phyloP scores from a whole-genome alignment of 768 basidiomycete species.

The Russula lepida region DNA sequence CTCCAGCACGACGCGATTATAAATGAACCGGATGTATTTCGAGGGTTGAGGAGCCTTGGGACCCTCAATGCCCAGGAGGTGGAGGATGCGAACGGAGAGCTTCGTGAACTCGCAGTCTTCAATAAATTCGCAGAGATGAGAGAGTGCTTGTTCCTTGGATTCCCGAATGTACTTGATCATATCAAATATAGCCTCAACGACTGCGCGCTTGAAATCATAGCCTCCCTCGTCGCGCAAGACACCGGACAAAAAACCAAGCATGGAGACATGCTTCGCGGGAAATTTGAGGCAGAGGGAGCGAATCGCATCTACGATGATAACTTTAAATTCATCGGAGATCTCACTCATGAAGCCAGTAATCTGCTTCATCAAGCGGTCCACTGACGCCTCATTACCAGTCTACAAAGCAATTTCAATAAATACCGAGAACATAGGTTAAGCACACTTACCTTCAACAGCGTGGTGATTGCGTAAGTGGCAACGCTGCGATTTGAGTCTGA shows the following conservation, averaged over 20 bases:
- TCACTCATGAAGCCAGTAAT: slow-evolving; percentile 98
- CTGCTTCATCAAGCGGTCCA: slow-evolving; percentile 98
- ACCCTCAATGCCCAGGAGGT: slow-evolving; percentile 91
- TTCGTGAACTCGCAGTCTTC: slow-evolving; percentile 99
- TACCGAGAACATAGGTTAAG: not conserved
- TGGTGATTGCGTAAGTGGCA: slow-evolving; percentile 98
- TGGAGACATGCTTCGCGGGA: slow-evolving; percentile 91
- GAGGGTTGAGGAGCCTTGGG: slow-evolving; percentile 94
- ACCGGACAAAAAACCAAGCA: slow-evolving; percentile 95
- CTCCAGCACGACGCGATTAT: slow-evolving; percentile 97
- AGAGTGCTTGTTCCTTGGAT: slow-evolving; percentile 94
- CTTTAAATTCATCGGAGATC: slow-evolving; percentile 99
- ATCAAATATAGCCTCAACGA: slow-evolving; percentile 99
- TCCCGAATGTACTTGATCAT: slow-evolving; percentile 98
- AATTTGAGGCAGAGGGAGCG: slow-evolving; percentile 98
- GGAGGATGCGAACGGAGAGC: slow-evolving; percentile 92
- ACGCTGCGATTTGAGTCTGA: slow-evolving; percentile 93
- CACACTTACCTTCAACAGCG: slow-evolving; percentile 74
- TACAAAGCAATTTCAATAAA: slow-evolving; percentile 27
- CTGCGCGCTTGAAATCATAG: slow-evolving; percentile 98
- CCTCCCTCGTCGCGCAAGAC: slow-evolving; percentile 97
- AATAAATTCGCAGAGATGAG: slow-evolving; percentile 98
- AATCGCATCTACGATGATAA: slow-evolving; percentile 98
- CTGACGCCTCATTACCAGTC: slow-evolving; percentile 99
- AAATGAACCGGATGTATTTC: slow-evolving; percentile 99